Base-by-base conservation (phyloP, 2,329 filamentous ascomycete genomes). In the Pestalotiopsis fici region DNA sequence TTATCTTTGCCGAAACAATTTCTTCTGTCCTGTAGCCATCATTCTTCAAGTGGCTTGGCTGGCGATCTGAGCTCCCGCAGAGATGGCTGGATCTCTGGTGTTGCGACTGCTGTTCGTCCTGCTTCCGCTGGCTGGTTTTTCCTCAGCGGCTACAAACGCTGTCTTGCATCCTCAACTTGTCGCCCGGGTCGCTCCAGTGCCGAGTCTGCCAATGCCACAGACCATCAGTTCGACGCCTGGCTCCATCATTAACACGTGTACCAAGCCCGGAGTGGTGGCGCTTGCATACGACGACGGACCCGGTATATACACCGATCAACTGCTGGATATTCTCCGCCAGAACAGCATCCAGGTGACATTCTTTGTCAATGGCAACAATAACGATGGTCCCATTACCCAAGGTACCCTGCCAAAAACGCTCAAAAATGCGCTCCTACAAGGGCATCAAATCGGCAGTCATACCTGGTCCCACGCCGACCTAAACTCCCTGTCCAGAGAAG, bases 401-500 rank as follows among this genome's bases (percentile, higher is more conserved):
- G n/a, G 15, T 47, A 31, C 13, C 11, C n/a, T 43, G 15, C 25
- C 63, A 12, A 11, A 11, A 3, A 28, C 57, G 11, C 18, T 65
- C 63, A 39, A 59, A 27, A 54, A 59, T 3, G 18, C 54, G 80
- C 70, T 80, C 59, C 71, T 71, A 3, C 78, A 80, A 39, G 83
- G 83, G n/a, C 84, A 86, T 69, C 84, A 86, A 65, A 74, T 86
- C 54, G 84, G 78, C 54, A 81, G 80, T 66, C 84, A 86, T 70
- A 84, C 83, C 1, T 85, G 80, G 80, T 80, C 80, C 7, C 83
- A 86, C 70, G 74, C 79, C 64, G 79, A 85, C 69, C 75, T 83
- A 3, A 77, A 74, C 59, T 69, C 73, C 27, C 67, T 84, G 66
- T 77, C 71, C 3, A 74, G 76, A 4, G 66, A 72, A 12, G 77